Evolutionary conservation across 2,329 filamentous ascomycete species (phyloP).

Genomic region (Geosmithia morbida): DNA sequence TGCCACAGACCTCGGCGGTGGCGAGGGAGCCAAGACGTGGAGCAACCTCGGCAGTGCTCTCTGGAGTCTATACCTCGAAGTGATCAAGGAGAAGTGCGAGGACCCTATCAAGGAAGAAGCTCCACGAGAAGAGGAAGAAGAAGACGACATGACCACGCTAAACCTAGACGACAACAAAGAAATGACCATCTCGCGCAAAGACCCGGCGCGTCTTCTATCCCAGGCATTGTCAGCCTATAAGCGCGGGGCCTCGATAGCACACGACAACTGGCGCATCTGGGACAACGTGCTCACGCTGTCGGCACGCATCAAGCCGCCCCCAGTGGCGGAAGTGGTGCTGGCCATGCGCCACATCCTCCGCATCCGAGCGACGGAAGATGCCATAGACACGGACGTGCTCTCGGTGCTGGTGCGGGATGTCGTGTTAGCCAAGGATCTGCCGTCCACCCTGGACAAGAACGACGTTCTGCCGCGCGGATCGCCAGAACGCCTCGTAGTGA

Average conservation of each 20-base stretch:
- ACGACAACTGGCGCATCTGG: conserved; percentile 88
- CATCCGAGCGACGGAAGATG: conserved; percentile 64
- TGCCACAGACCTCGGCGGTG: conserved; percentile 48
- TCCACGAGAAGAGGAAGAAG: conserved; percentile 12
- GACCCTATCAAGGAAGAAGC: background rate
- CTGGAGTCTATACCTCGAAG: conserved; percentile 49
- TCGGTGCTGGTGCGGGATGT: conserved; percentile 58
- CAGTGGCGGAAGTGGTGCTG: conserved; percentile 60
- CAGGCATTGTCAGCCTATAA: conserved; percentile 79
- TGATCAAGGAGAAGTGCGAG: conserved; percentile 11
- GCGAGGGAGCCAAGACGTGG: conserved; percentile 84
- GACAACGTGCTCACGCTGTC: conserved; percentile 88
- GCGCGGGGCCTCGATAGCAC: conserved; percentile 67
- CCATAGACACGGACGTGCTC: conserved; percentile 62
- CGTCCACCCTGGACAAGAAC: conserved; percentile 5
- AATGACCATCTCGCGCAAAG: conserved; percentile 21
- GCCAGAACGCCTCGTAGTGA: conserved; percentile 46
- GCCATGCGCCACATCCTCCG: conserved; percentile 64
- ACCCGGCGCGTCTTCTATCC: conserved; percentile 44
- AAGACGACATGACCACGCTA: conserved; percentile 9
- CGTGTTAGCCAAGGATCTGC: conserved; percentile 29
- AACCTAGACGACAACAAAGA: background rate
- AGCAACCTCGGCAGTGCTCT: conserved; percentile 84
- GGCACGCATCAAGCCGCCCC: conserved; percentile 60
- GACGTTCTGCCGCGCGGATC: conserved; percentile 37